Conservation (phyloP, 768 basidiomycete genomes). For the Amanita inopinata region DNA sequence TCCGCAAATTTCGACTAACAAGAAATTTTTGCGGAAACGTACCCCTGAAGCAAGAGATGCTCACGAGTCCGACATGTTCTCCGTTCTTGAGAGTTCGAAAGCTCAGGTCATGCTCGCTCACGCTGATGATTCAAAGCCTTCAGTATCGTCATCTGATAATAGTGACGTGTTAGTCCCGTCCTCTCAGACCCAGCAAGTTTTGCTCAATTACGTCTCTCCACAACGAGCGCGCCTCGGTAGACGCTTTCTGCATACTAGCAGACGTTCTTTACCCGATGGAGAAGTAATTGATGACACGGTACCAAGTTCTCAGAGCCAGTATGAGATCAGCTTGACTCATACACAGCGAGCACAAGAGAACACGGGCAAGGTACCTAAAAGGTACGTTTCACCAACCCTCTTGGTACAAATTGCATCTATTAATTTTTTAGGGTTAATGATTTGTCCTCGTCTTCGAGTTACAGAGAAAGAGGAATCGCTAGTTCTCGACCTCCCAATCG, state of each 20-base stretch:
- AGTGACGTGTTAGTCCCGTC: constrained; percentile 7
- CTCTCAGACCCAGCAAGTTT: constrained; percentile 10
- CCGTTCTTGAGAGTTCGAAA: too few relatives aligned
- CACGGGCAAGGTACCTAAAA: not conserved
- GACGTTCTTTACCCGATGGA: not conserved
- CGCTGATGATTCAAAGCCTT: not conserved
- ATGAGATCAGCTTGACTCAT: constrained; percentile 17
- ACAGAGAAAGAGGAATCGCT: not conserved
- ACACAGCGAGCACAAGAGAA: not conserved
- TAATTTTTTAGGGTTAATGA: not conserved
- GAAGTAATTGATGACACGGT: constrained; percentile 14
- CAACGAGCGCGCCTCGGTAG: constrained; percentile 1
- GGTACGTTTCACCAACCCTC: not conserved
- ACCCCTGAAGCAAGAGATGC: too few relatives aligned
- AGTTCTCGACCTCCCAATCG: constrained; percentile 6
- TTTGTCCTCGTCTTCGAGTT: not conserved
- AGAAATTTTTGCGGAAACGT: too few relatives aligned
- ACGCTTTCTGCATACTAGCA: too few relatives aligned
- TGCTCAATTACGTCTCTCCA: constrained; percentile 6
- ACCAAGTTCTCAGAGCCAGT: constrained; percentile 37
- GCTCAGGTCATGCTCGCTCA: too few relatives aligned
- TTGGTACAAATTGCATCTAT: not conserved
- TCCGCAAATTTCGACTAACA: too few relatives aligned
- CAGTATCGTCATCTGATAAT: not conserved
- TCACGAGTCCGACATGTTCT: too few relatives aligned